A percentile compares a stretch with the other conserved stretches of the same genome.
Evolutionary conservation across 257 asterid genomes (phyloP).

Genomic region (Solanum tarapatanum): DNA sequence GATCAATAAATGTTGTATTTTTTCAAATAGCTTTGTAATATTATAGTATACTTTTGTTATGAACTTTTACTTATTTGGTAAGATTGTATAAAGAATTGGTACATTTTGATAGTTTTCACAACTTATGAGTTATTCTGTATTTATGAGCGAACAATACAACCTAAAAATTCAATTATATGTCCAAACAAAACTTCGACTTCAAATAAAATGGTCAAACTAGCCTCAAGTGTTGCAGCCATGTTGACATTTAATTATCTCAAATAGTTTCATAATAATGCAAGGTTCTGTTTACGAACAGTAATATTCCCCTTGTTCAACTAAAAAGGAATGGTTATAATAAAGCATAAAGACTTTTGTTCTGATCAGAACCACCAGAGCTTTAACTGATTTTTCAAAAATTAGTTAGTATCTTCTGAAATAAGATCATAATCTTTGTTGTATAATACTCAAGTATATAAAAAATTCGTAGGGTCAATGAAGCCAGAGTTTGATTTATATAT

Average conservation of each 20-base stretch:
- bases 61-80: neutral
- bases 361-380: neutral
- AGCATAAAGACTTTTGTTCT: neutral
- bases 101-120: neutral
- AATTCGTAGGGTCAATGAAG: neutral
- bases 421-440: neutral
- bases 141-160: neutral
- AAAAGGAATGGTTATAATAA: neutral
- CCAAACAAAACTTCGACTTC: neutral
- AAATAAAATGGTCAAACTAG: too few relatives aligned
- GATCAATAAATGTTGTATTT: too few relatives aligned
- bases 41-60: too few relatives aligned
- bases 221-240: neutral
- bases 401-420: neutral
- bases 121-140: too few relatives aligned
- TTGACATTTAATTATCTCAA: neutral
- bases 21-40: too few relatives aligned
- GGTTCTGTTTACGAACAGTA: constrained; percentile 1
- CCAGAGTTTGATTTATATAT: neutral
- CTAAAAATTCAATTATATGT: too few relatives aligned
- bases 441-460: neutral
- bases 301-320: neutral
- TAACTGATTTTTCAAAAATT: neutral
- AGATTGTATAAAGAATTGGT: too few relatives aligned
- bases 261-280: neutral